A percentile compares a stretch with the other conserved stretches of the same genome.
phyloP scores from a whole-genome alignment of 2,329 filamentous ascomycete genomes.

The Pyrenophora tritici-repentis region DNA sequence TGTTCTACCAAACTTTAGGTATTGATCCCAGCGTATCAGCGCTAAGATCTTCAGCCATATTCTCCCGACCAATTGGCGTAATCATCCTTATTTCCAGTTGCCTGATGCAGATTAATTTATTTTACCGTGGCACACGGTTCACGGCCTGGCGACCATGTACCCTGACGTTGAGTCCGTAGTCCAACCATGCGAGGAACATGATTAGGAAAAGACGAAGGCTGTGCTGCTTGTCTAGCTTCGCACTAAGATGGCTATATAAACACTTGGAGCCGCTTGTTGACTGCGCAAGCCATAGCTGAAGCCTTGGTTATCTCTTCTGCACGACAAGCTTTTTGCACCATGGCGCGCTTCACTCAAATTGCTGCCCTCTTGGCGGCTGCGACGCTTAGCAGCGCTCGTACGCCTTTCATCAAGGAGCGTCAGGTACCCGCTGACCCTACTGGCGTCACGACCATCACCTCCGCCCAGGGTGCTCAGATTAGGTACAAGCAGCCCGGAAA shows the following conservation, averaged over 20 bases:
- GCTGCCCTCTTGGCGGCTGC: constrained; percentile 28
- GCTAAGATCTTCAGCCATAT: constrained; percentile 13
- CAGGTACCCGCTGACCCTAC: constrained; percentile 39
- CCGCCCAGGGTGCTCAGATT: constrained; percentile 41
- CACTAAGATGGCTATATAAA: constrained; percentile 11
- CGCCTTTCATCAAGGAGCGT: constrained; percentile 33
- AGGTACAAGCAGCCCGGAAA: constrained; percentile 46
- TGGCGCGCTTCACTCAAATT: constrained; percentile 31
- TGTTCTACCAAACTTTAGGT: constrained; percentile 2
- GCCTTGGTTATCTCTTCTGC: constrained; percentile 7
- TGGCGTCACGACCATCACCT: constrained; percentile 41
- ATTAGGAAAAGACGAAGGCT: background rate
- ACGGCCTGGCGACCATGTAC: constrained; percentile 1
- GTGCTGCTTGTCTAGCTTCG: background rate
- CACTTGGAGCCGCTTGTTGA: background rate
- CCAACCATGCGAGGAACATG: background rate
- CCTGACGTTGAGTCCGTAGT: background rate
- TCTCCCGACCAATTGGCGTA: constrained; percentile 19
- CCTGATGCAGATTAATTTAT: constrained; percentile 17
- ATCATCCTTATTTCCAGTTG: constrained; percentile 9
- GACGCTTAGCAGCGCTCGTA: constrained; percentile 25
- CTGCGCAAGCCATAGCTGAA: constrained; percentile 6
- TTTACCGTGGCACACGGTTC: constrained; percentile 7
- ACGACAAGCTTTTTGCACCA: constrained; percentile 20
- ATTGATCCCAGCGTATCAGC: constrained; percentile 13